Evolutionary conservation across 768 basidiomycete species (phyloP), one percentile per base, ranked within the genome.

Genomic region (Russula griseocarnosa): DNA sequence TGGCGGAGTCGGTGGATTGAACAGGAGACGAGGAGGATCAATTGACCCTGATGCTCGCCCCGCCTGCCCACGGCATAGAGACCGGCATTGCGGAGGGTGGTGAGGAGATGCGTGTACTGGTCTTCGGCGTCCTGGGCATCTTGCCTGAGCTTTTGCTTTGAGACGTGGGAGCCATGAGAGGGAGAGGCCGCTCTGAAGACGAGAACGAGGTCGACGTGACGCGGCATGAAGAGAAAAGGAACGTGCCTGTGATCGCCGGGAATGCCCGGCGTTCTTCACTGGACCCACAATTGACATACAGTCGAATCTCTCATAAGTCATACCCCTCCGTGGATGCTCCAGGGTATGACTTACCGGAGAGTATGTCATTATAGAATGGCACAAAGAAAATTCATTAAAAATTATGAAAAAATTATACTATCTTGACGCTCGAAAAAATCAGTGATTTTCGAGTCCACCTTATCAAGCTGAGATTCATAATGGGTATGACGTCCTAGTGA

Each of bases 21-120:
- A 66, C 90, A 92, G 9, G 79, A 78, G 13, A 97, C 83, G 63
- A 97, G 85, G 7, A 96, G 76, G 6, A 94, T 76, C 8, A 94
- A 73, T 67, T 93, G 86, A 1, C 88, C 89, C 55, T 88, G 76
- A 11, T 81, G 81, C 70, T 89, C 87, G n/a, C 92, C 92, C 26
- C 86, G 79, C 64, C 90, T 79, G 13, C 90, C 90, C 1, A 89
- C 87, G 0, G 86, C 89, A 55, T 81, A 81, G 53, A 94, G 75
- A 3, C 87, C 88, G 3, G 84, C 85, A 16, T 79, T 76, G 18
- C 77, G 82, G 22, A 95, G 81, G 0, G 81, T 80, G 24, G 82
- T 76, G 22, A 90, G 76, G 46, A 95, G 80, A 8, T 79, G 77
- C 16, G 77, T 75, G 72, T 93, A 94, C 66, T 93, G 89, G 38